Conservation (phyloP, 768 basidiomycete genomes). For the Phaeotremella skinneri region DNA sequence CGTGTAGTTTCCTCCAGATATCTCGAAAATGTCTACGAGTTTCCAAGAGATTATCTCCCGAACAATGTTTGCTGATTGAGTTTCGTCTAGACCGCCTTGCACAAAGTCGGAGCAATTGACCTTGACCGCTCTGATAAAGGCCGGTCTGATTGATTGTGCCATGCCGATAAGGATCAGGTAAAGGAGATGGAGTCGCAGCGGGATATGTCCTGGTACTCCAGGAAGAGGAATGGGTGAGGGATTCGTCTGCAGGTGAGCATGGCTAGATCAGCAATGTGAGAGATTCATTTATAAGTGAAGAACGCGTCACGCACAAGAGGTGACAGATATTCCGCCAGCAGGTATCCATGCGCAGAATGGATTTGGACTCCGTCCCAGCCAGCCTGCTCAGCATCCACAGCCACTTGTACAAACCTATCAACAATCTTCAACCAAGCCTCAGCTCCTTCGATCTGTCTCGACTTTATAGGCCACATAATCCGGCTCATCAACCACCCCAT, state of each 20-base stretch:
- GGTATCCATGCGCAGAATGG: slow-evolving; percentile 56
- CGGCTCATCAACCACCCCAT: slow-evolving; percentile 54
- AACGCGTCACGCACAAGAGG: slow-evolving; percentile 30
- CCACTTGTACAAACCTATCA: slow-evolving; percentile 65
- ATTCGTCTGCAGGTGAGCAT: slow-evolving; percentile 33
- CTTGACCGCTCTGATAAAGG: slow-evolving; percentile 40
- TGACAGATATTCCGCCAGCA: slow-evolving; percentile 42
- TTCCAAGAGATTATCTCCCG: slow-evolving; percentile 39
- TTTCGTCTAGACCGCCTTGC: slow-evolving; percentile 45
- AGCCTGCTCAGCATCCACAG: slow-evolving; percentile 61
- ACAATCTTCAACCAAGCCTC: slow-evolving; percentile 67
- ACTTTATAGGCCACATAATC: slow-evolving; percentile 61
- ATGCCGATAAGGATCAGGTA: slow-evolving; percentile 37
- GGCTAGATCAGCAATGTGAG: neutral
- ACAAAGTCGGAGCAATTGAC: slow-evolving; percentile 48
- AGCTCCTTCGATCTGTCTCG: slow-evolving; percentile 56
- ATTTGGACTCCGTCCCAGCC: slow-evolving; percentile 86
- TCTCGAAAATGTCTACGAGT: slow-evolving; percentile 39
- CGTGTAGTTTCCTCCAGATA: slow-evolving; percentile 42
- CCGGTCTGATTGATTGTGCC: slow-evolving; percentile 6
- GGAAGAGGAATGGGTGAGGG: slow-evolving; percentile 31
- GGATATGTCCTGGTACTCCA: slow-evolving; percentile 27
- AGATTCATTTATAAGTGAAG: neutral
- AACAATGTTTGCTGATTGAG: slow-evolving; percentile 28
- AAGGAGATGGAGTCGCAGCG: slow-evolving; percentile 35